Base-by-base conservation (phyloP, 371 early-diverging fungal species). In the Mortierella sp. region DNA sequence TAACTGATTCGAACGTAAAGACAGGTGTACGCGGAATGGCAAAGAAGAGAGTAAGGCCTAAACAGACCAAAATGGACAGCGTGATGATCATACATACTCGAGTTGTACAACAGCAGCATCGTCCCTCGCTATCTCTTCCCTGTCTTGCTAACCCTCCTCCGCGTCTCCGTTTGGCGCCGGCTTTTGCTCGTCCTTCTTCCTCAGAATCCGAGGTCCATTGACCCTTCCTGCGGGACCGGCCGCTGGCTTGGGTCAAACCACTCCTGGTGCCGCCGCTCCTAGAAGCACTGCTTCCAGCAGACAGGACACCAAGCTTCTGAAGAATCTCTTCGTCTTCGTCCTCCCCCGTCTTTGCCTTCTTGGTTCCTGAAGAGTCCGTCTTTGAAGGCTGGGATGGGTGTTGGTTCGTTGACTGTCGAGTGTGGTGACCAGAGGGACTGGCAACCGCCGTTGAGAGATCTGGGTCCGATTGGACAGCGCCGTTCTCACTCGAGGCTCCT, bases 151-250 rank as follows among this genome's bases (percentile, higher is more conserved):
- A 34, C 0, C 45, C 73, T 55, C 47, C 65, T 52, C 44, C 52
- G 9, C 50, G 50, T 75, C 24, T 60, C 60, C 73, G 24, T 34
- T 38, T 19, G n/a, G 52, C 68, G 28, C 48, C 63, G 2, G 48
- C 72, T 55, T 71, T 58, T 9, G 54, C 75, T 5, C 72, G 74
- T 19, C 74, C 76, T 28, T 82, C 82, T 34, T 80, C 80, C 13
- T 81, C 84, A 16, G 81, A 81, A 50, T 76, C 84, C 26, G 80
- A 81, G 5, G 81, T 78, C 84, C 84, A 84, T 42, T 84, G 84
- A 10, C 84, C 77, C 73, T 81, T 84, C 50, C 76, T 73, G 9
- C 79, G 84, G 0, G 84, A 84, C 16, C 79, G 84, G 31, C 81
- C 81, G n/a, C 81, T 80, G 5, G 73, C 55, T 44, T 80, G 45